Conservation (phyloP, 192 early-diverging fungal genomes). For the Coemansia pectinata region DNA sequence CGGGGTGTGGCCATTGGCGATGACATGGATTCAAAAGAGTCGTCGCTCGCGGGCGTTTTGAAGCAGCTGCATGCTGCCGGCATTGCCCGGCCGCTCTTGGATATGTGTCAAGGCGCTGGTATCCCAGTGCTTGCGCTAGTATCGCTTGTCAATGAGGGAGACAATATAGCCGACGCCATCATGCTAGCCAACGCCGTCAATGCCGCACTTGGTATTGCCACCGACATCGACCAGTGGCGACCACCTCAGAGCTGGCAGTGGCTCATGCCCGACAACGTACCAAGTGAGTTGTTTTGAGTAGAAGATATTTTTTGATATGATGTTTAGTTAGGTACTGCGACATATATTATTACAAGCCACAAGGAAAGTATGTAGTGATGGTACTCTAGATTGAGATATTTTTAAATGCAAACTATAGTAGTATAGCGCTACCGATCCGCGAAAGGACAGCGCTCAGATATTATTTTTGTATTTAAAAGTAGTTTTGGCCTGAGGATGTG, state of each 20-base stretch:
- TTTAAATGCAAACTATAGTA: not conserved
- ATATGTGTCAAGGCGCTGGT: conserved; percentile 38
- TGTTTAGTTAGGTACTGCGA: not conserved
- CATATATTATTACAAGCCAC: too few species aligned
- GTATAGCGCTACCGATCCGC: too few species aligned
- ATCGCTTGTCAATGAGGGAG: conserved; percentile 72
- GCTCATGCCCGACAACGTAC: conserved; percentile 32
- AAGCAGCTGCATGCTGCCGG: conserved; percentile 62
- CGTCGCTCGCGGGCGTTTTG: conserved; percentile 9
- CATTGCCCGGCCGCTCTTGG: conserved; percentile 58
- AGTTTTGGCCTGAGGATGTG: not conserved
- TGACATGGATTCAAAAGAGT: not conserved
- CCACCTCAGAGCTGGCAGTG: conserved; percentile 51
- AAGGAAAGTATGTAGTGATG: too few species aligned
- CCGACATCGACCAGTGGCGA: conserved; percentile 18
- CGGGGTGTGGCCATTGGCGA: not conserved
- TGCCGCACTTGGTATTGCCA: conserved; percentile 22
- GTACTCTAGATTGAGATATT: not conserved
- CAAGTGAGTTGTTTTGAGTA: conserved; percentile 18
- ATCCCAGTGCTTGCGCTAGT: conserved; percentile 56
- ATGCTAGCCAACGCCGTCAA: conserved; percentile 59
- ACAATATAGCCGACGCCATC: conserved; percentile 71
- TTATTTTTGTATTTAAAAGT: too few species aligned
- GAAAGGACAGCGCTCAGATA: too few species aligned
- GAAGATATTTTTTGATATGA: not conserved